phyloP scores from a whole-genome alignment of 306 rosid species.

The Lathyrus tuberosus region DNA sequence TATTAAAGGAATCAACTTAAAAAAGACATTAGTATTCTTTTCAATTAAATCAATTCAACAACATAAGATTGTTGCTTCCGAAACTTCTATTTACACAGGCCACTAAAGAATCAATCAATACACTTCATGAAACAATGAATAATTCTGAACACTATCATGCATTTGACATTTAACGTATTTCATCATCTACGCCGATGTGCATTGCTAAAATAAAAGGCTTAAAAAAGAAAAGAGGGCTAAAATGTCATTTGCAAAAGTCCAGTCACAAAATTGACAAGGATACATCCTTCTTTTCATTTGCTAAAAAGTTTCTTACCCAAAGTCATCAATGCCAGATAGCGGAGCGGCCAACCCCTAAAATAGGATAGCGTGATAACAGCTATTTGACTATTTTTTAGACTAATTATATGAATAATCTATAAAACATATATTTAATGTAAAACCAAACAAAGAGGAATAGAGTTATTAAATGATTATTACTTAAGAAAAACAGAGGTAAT shows the following conservation, averaged over 20 bases:
- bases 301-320: background rate
- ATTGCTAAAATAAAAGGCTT: conserved; percentile 9
- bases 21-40: conserved; percentile 19
- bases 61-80: conserved; percentile 20
- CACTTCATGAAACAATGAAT: conserved; percentile 33
- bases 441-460: too few species aligned
- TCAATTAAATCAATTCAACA: conserved; percentile 11
- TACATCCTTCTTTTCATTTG: background rate
- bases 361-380: too few species aligned
- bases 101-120: conserved; percentile 11
- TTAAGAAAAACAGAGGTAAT: too few species aligned
- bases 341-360: too few species aligned
- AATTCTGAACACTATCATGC: conserved; percentile 11
- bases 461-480: too few species aligned
- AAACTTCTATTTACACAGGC: conserved; percentile 28
- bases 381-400: too few species aligned
- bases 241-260: conserved; percentile 7
- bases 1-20: conserved; percentile 9
- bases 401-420: too few species aligned
- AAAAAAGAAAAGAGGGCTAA: background rate
- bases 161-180: background rate
- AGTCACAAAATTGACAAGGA: conserved; percentile 1
- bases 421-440: too few species aligned
- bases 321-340: too few species aligned
- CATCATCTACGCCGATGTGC: conserved; percentile 13